Evolutionary conservation across 768 basidiomycete species (phyloP).

Genomic region (Hygrophorus russula): DNA sequence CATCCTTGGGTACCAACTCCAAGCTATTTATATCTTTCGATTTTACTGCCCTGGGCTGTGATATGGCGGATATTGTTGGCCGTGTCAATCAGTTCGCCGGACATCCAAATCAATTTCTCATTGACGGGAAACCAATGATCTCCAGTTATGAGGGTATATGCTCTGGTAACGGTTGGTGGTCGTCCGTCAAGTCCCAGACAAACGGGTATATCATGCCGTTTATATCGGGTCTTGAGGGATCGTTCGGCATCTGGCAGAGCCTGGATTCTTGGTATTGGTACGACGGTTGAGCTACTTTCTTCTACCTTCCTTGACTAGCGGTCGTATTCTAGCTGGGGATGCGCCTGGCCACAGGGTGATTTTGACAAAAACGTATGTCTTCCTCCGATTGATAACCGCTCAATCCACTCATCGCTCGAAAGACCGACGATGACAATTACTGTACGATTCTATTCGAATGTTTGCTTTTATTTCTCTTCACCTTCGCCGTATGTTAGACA

Average conservation of each 20-base stretch:
- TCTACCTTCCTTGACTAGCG: neutral
- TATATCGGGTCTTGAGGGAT: constrained; percentile 40
- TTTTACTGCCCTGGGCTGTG: constrained; percentile 40
- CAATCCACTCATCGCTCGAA: constrained; percentile 6
- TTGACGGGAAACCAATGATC: constrained; percentile 42
- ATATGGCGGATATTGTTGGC: constrained; percentile 27
- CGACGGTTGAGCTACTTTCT: constrained; percentile 6
- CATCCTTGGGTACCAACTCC: constrained; percentile 26
- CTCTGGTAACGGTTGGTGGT: constrained; percentile 42
- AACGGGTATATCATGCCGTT: constrained; percentile 41
- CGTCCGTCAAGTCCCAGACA: constrained; percentile 33
- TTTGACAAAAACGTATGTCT: constrained; percentile 28
- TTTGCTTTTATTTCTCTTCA: neutral
- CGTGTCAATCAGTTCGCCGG: constrained; percentile 33
- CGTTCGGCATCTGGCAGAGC: constrained; percentile 33
- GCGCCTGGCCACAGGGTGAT: constrained; percentile 48
- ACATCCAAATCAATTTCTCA: constrained; percentile 44
- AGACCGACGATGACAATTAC: constrained; percentile 39
- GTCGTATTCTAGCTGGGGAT: constrained; percentile 35
- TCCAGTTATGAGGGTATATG: constrained; percentile 54
- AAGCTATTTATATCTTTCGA: constrained; percentile 52
- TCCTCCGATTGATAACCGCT: neutral
- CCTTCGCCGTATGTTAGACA: constrained; percentile 19
- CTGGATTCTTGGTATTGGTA: constrained; percentile 41
- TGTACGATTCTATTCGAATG: constrained; percentile 20